Base-by-base conservation (phyloP, 441 rosid species). In the Manihot esculenta region DNA sequence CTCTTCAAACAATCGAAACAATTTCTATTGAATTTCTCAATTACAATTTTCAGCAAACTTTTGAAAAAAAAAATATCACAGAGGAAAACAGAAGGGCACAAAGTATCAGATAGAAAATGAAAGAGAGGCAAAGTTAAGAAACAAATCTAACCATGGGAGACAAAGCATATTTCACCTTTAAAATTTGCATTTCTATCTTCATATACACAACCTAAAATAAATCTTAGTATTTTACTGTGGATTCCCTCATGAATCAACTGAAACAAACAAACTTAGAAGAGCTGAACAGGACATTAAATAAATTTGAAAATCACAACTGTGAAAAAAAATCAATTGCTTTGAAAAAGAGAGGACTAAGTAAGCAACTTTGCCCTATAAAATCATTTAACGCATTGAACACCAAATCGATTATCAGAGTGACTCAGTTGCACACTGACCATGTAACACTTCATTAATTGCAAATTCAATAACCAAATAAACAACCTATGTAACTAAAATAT, bases 401-500 rank as follows among this genome's bases (percentile, higher is more conserved):
- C 10, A 54, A 13, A 23, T 9, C 5, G 13, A 18, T 14, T 7
- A 10, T 7, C 42, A n/a, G 41, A 20, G 62, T 13, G 5, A 7
- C 33, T 65, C 8, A 3, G 38, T 33, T 33, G 6, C 38, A 33
- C 6, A 33, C 38, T 33, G 18, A 45, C 47, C 47, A 70, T 26
- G 55, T 30, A 59, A n/a, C n/a, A n/a, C 56, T 48, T 59, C 48
- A 48, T 33, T 41, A n/a, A n/a, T 59, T 58, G 48, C 72, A 61
- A 60, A 75, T 38, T 27, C 56, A 38, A 68, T 55, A 54, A 69
- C 21, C 67, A 68, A 71, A 55, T 41, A 35, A 24, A 42, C 26
- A 35, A 42, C 55, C 26, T 38, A 59, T 6, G 45, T 5, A 17
- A n/a, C n/a, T n/a, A n/a, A 57, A 68, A 65, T 49, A 44, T 26